Conservation (phyloP, 2,329 filamentous ascomycete genomes). For the Hymenoscyphus albidus region DNA sequence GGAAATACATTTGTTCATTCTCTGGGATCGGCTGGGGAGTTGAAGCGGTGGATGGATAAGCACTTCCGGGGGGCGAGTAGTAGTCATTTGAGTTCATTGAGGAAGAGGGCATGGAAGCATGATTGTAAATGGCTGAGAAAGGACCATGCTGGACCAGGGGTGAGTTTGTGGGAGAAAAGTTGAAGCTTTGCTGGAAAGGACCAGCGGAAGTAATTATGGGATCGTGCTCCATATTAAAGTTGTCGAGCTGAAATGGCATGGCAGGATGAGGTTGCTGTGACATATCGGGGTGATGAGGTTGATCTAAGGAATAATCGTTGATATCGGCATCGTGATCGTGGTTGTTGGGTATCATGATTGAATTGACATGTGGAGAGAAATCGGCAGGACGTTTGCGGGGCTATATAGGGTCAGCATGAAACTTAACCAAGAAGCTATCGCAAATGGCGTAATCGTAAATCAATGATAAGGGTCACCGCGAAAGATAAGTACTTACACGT, state of each 20-base stretch:
- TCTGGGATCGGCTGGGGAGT: conserved; percentile 67
- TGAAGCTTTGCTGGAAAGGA: conserved; percentile 63
- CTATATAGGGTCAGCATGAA: conserved; percentile 35
- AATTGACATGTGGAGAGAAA: conserved; percentile 65
- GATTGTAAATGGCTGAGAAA: conserved; percentile 59
- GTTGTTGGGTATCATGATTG: conserved; percentile 60
- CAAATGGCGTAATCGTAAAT: conserved; percentile 24
- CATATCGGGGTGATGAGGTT: conserved; percentile 36
- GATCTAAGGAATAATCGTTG: conserved; percentile 64
- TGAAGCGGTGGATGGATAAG: conserved; percentile 65
- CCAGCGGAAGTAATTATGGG: conserved; percentile 64
- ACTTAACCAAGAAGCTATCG: conserved; percentile 18
- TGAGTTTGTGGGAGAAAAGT: conserved; percentile 68
- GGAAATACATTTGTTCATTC: conserved; percentile 61
- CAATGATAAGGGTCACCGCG: conserved; percentile 13
- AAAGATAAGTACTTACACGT: conserved; percentile 46
- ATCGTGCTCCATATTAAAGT: conserved; percentile 53
- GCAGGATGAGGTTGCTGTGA: conserved; percentile 38
- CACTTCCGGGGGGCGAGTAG: conserved; percentile 67
- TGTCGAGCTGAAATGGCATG: conserved; percentile 55
- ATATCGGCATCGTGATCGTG: conserved; percentile 57
- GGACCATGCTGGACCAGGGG: conserved; percentile 58
- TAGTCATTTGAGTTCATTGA: conserved; percentile 62
- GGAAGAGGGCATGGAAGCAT: conserved; percentile 59
- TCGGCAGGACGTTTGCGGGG: conserved; percentile 65